Conservation (phyloP, 306 rosid genomes). For the Castanospermum australe region DNA sequence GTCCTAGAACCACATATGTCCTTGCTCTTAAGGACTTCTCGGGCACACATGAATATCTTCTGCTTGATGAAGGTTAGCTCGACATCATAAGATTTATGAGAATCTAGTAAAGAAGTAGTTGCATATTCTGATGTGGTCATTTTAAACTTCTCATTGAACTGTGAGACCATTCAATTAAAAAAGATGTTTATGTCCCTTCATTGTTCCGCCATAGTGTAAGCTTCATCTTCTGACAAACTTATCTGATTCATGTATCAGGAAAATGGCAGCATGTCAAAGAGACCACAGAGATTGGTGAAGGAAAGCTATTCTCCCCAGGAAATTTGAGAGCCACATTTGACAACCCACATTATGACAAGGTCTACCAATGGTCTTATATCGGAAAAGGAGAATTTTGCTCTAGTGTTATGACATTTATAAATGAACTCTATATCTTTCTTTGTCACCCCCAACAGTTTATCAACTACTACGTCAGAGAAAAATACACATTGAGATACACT, state of each 20-base stretch:
- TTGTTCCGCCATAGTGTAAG: neutral
- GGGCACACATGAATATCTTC: constrained; percentile 96
- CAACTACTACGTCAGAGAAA: constrained; percentile 77
- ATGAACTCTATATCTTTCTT: constrained; percentile 24
- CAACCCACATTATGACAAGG: constrained; percentile 85
- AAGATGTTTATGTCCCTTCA: neutral
- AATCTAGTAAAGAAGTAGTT: neutral
- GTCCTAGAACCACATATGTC: constrained; percentile 97
- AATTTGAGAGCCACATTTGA: constrained; percentile 96
- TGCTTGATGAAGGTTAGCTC: constrained; percentile 85
- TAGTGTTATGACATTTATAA: neutral
- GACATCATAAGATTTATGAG: neutral
- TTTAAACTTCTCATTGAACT: neutral
- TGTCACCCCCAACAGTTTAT: constrained; percentile 62
- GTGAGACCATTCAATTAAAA: neutral
- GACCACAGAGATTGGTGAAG: constrained; percentile 89
- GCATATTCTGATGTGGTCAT: neutral
- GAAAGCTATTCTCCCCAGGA: constrained; percentile 98
- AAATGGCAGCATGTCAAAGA: constrained; percentile 99
- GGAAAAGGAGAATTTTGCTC: neutral
- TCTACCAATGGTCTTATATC: constrained; percentile 19
- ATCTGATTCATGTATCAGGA: constrained; percentile 48
- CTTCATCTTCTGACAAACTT: constrained; percentile 18
- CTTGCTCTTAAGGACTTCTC: constrained; percentile 80
- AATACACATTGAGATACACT: constrained; percentile 95